phyloP scores from a whole-genome alignment of 192 early-diverging fungal species.

The Blastocladiella britannica region DNA sequence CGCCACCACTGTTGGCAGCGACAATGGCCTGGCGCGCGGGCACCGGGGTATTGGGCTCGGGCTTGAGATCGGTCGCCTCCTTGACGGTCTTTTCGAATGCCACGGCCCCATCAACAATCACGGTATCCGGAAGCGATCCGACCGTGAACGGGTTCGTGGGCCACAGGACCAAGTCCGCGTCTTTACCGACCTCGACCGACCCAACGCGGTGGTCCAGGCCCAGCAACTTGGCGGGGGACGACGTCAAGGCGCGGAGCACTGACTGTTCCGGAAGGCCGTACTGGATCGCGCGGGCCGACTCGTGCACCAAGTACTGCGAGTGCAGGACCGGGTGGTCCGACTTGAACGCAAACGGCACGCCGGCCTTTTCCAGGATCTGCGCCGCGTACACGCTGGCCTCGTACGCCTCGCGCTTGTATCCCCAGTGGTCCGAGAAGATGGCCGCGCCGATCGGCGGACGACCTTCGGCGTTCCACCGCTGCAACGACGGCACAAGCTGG shows the following conservation, averaged over 20 bases:
- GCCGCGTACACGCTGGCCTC: constrained; percentile 33
- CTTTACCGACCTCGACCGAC: constrained; percentile 35
- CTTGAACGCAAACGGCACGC: constrained; percentile 54
- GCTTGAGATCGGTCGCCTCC: constrained; percentile 20
- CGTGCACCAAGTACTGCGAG: constrained; percentile 48
- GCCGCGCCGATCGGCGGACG: neutral
- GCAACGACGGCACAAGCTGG: neutral
- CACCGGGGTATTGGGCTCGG: constrained; percentile 14
- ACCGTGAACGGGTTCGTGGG: constrained; percentile 40
- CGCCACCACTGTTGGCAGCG: neutral
- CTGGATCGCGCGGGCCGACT: constrained; percentile 49
- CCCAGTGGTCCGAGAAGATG: constrained; percentile 16
- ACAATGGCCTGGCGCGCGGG: constrained; percentile 8
- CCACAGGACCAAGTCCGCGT: constrained; percentile 69
- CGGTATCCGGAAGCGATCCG: constrained; percentile 49
- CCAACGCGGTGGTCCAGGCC: constrained; percentile 50
- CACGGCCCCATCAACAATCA: constrained; percentile 47
- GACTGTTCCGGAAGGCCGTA: constrained; percentile 41
- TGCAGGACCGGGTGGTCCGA: constrained; percentile 60
- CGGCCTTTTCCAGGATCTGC: constrained; percentile 37
- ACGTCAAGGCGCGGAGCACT: constrained; percentile 42
- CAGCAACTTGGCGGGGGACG: constrained; percentile 42
- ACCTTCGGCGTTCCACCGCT: neutral
- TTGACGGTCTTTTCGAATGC: constrained; percentile 28
- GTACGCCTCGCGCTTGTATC: constrained; percentile 60